Evolutionary conservation across 805 yeast genomes (phyloP).

Genomic region (Cyberlindnera samutprakarnensis): DNA sequence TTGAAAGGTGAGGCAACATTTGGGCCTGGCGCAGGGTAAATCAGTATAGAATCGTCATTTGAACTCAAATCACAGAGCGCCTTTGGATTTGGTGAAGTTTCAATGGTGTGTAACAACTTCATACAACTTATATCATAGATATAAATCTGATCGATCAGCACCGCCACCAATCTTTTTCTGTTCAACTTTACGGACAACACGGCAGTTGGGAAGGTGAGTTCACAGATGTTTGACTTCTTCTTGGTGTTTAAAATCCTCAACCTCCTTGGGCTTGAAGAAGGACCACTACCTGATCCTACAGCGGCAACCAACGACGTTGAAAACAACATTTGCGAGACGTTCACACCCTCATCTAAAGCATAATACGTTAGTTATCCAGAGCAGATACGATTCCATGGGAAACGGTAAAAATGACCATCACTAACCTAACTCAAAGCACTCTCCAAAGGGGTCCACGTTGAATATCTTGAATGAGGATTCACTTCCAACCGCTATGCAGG

Average conservation of each 20-base stretch:
- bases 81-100: slow-evolving; percentile 39
- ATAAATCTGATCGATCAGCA: slow-evolving; percentile 72
- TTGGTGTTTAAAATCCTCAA: slow-evolving; percentile 65
- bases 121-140: slow-evolving; percentile 89
- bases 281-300: slow-evolving; percentile 71
- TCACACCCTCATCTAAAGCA: slow-evolving; percentile 28
- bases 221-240: slow-evolving; percentile 70
- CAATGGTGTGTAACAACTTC: slow-evolving; percentile 68
- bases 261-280: slow-evolving; percentile 51
- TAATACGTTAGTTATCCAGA: no score
- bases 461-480: slow-evolving; percentile 61
- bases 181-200: slow-evolving; percentile 71
- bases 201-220: slow-evolving; percentile 74
- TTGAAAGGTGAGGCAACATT: slow-evolving; percentile 14
- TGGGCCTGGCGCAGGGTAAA: slow-evolving; percentile 44
- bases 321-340: slow-evolving; percentile 82
- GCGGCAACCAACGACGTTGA: slow-evolving; percentile 80
- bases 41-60: slow-evolving; percentile 41
- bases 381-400: no score
- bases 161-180: slow-evolving; percentile 72
- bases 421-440: slow-evolving; percentile 43
- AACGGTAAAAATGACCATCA: no score
- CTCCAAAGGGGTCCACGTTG: slow-evolving; percentile 84
- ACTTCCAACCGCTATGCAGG: slow-evolving; percentile 69
- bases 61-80: slow-evolving; percentile 28